Evolutionary conservation across 2,329 filamentous ascomycete genomes (phyloP).

Genomic region (Venturiaceae sp.): DNA sequence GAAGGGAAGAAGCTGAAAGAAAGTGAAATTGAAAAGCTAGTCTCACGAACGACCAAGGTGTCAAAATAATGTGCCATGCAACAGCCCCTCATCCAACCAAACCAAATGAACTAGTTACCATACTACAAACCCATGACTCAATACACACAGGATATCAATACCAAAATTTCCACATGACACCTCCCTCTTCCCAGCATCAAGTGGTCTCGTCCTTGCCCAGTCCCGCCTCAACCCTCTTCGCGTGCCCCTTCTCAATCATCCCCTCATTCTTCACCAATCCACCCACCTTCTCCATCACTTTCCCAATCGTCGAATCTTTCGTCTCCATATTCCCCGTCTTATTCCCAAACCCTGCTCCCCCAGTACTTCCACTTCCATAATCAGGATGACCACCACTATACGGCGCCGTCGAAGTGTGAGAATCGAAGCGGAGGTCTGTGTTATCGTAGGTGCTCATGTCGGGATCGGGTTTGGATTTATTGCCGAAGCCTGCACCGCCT

Average conservation of each 20-base stretch:
- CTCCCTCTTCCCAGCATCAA: no score
- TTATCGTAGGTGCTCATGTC: neutral
- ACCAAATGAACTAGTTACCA: no score
- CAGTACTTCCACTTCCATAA: constrained; percentile 3
- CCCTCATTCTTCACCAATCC: constrained; percentile 7
- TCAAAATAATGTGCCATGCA: no score
- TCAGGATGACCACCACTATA: neutral
- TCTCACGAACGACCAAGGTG: no score
- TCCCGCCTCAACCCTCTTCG: neutral
- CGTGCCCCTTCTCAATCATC: constrained; percentile 9
- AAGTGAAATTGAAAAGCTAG: no score
- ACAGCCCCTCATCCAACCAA: no score
- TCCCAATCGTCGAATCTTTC: constrained; percentile 4
- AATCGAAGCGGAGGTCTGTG: constrained; percentile 1
- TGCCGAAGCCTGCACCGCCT: constrained; percentile 26
- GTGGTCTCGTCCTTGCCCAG: neutral
- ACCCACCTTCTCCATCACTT: constrained; percentile 11
- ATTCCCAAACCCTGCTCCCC: constrained; percentile 2
- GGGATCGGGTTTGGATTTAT: constrained; percentile 19
- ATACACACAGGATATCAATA: no score
- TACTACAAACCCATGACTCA: no score
- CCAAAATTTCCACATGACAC: no score
- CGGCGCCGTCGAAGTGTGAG: neutral
- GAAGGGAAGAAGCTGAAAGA: no score
- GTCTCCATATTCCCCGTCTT: neutral